Conservation (phyloP, 2,329 filamentous ascomycete species). For the Coleophoma crateriformis region DNA sequence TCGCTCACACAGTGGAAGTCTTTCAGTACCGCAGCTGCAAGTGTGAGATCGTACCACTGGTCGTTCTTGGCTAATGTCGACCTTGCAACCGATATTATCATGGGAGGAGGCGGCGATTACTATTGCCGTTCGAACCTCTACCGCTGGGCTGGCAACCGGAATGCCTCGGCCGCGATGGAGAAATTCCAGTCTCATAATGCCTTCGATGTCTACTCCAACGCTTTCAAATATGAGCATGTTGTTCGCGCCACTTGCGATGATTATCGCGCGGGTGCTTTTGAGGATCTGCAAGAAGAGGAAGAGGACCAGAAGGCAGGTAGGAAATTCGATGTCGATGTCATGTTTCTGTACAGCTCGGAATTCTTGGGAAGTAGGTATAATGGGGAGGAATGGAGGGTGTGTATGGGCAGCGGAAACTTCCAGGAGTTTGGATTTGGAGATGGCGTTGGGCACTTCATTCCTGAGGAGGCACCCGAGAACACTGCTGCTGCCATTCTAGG, state of each 20-base stretch:
- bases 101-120: slow-evolving; percentile 32
- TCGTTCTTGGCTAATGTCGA: slow-evolving; percentile 41
- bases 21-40: slow-evolving; percentile 30
- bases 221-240: slow-evolving; percentile 35
- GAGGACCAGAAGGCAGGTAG: slow-evolving; percentile 36
- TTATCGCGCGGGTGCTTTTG: slow-evolving; percentile 36
- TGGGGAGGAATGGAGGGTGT: slow-evolving; percentile 37
- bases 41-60: slow-evolving; percentile 39
- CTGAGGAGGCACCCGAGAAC: slow-evolving; percentile 36
- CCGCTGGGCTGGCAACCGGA: slow-evolving; percentile 22
- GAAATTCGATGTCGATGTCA: slow-evolving; percentile 34
- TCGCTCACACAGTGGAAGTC: slow-evolving; percentile 38
- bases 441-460: slow-evolving; percentile 38
- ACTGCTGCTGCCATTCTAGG: slow-evolving; percentile 16
- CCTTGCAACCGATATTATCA: slow-evolving; percentile 36
- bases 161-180: slow-evolving; percentile 6
- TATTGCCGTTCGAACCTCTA: slow-evolving; percentile 30
- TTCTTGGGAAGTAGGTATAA: slow-evolving; percentile 37
- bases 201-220: slow-evolving; percentile 34
- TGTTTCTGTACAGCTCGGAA: slow-evolving; percentile 37
- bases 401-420: slow-evolving; percentile 31
- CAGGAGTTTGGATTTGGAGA: slow-evolving; percentile 26
- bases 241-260: slow-evolving; percentile 39
- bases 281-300: slow-evolving; percentile 36
- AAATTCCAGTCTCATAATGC: slow-evolving; percentile 28